phyloP scores from a whole-genome alignment of 148 eudicot genomes.

The Bassia scoparia region DNA sequence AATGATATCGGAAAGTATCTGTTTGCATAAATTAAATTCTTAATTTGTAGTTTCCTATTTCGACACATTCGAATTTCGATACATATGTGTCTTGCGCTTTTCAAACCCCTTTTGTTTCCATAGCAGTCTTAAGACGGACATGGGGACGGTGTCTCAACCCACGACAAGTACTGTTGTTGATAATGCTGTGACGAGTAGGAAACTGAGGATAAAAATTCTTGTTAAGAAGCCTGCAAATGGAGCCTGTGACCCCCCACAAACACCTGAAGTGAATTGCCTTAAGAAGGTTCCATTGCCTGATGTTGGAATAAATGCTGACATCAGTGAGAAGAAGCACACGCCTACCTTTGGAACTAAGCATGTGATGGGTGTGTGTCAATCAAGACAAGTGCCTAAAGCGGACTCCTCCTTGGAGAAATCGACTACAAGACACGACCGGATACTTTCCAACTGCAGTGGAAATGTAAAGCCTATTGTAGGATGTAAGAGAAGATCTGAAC shows the following conservation, averaged over 20 bases:
- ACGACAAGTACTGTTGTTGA: conserved; percentile 5
- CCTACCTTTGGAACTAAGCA: conserved; percentile 34
- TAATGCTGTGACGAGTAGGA: conserved; percentile 17
- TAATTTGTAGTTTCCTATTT: not conserved
- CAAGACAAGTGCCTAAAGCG: conserved; percentile 3
- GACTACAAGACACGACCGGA: not conserved
- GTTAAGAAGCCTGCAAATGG: conserved; percentile 24
- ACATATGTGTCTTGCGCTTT: not conserved
- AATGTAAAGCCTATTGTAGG: conserved; percentile 26
- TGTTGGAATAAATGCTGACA: conserved; percentile 4
- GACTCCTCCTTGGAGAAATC: conserved; percentile 1
- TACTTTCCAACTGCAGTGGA: conserved; percentile 11
- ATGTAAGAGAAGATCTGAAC: conserved; percentile 42
- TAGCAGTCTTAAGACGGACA: not conserved
- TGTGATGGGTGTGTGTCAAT: conserved; percentile 11
- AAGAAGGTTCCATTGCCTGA: not conserved
- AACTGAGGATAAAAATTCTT: conserved; percentile 25
- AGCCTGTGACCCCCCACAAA: conserved; percentile 1
- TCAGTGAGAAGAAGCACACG: conserved; percentile 14
- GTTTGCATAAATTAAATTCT: too few species aligned
- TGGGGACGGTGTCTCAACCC: not conserved
- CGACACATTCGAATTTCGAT: not conserved
- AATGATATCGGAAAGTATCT: too few species aligned
- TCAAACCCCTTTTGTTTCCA: not conserved
- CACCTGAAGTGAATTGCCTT: not conserved